These are phyloP conservation scores for Petunia secreta DNA, from an alignment of 257 asterid genomes.

Conservation along the genomic window DNA sequence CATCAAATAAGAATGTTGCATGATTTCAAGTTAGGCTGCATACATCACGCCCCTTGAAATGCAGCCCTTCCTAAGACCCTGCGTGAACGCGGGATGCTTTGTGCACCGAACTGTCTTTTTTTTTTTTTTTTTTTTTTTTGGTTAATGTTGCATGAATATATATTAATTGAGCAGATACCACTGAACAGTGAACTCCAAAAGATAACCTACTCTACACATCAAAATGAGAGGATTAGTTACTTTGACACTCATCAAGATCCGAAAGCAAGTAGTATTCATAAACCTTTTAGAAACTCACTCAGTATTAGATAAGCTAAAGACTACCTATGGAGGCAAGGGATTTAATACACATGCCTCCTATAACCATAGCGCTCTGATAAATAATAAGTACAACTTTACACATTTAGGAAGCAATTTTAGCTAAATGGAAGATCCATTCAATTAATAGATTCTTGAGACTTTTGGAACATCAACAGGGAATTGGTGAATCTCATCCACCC, in stretches of 20 bases:
- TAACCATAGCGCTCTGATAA: not conserved
- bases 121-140: too few species aligned
- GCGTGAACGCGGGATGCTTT: too few species aligned
- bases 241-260: not conserved
- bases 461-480: conserved; percentile 49
- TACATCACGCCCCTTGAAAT: too few species aligned
- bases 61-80: too few species aligned
- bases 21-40: too few species aligned
- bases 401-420: not conserved
- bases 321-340: not conserved
- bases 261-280: conserved; percentile 9
- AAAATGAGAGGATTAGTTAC: not conserved
- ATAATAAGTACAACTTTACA: not conserved
- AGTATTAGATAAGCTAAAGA: not conserved
- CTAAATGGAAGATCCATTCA: not conserved
- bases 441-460: conserved; percentile 31
- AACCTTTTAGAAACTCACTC: not conserved
- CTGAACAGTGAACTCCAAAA: not conserved
- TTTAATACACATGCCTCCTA: not conserved
- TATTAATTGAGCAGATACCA: not conserved
- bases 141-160: not conserved
- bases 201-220: not conserved
- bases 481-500: conserved; percentile 45
- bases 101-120: too few species aligned
- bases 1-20: not conserved